Evolutionary conservation across 331 rosid species (phyloP).

Genomic region (Stylosanthes scabra): DNA sequence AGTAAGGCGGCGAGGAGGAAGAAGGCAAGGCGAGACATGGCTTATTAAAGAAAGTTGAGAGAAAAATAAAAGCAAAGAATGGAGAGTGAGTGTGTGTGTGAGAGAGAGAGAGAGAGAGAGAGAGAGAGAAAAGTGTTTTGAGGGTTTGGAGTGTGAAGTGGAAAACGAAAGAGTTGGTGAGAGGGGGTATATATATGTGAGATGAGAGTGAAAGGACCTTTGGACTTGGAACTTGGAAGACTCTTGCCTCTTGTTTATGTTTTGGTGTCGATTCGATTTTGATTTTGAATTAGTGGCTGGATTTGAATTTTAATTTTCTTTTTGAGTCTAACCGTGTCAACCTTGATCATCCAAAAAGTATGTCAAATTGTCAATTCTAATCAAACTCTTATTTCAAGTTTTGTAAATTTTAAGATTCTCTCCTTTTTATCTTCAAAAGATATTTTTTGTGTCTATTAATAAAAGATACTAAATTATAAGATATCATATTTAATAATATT

Average conservation of each 20-base stretch:
- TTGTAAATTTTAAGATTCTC: no score
- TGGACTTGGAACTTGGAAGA: background rate
- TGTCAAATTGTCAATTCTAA: no score
- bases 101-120: background rate
- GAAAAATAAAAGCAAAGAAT: no score
- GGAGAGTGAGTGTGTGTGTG: no score
- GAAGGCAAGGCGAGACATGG: slow-evolving; percentile 61
- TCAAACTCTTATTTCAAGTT: background rate
- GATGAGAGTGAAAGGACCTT: background rate
- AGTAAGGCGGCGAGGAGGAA: slow-evolving; percentile 35
- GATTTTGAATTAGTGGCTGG: no score
- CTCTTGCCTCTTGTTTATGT: background rate
- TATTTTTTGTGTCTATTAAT: no score
- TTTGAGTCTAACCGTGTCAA: slow-evolving; percentile 9
- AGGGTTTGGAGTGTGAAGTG: background rate
- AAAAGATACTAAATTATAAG: no score
- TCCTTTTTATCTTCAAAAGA: background rate
- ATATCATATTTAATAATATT: no score
- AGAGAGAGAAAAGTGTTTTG: background rate
- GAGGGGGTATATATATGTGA: background rate
- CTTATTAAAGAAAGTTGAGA: no score
- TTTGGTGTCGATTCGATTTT: no score
- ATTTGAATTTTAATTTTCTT: background rate
- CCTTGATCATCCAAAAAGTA: no score
- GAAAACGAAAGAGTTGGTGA: background rate